Percentiles rank a stretch among this genome's conserved stretches.
Evolutionary conservation across 1,284 basidiomycete genomes (phyloP).

Genomic region (Leccinum angustisporum): DNA sequence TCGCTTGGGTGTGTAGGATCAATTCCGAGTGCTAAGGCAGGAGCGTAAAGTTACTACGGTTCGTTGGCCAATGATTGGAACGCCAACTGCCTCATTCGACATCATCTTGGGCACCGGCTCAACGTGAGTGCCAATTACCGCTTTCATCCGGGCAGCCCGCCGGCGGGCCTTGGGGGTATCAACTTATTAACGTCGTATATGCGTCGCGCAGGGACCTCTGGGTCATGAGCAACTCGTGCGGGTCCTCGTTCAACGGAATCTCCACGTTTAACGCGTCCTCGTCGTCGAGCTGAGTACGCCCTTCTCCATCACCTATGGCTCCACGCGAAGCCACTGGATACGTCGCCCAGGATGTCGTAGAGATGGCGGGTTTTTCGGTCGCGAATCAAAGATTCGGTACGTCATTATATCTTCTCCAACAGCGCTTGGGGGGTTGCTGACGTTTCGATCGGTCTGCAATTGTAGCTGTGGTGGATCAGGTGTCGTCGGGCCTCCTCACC

Average conservation of each 20-base stretch:
- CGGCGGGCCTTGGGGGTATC: slow-evolving; percentile 17
- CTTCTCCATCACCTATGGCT: slow-evolving; percentile 28
- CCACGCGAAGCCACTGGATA: slow-evolving; percentile 32
- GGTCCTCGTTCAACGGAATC: slow-evolving; percentile 11
- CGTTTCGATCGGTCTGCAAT: background rate
- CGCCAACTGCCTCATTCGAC: slow-evolving; percentile 39
- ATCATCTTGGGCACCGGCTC: slow-evolving; percentile 61
- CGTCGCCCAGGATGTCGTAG: slow-evolving; percentile 40
- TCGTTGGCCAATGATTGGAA: slow-evolving; percentile 40
- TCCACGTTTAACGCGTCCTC: slow-evolving; percentile 20
- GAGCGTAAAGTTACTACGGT: slow-evolving; percentile 37
- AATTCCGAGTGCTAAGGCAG: slow-evolving; percentile 7
- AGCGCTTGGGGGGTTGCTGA: background rate
- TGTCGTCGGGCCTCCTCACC: slow-evolving; percentile 15
- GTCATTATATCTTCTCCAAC: slow-evolving; percentile 17
- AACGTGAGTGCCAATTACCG: slow-evolving; percentile 30
- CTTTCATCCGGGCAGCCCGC: background rate
- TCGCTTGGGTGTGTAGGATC: background rate
- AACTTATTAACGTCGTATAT: background rate
- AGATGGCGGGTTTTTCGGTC: slow-evolving; percentile 46
- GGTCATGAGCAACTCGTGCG: slow-evolving; percentile 22
- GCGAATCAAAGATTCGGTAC: slow-evolving; percentile 41
- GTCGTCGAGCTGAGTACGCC: slow-evolving; percentile 22
- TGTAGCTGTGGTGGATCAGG: slow-evolving; percentile 23
- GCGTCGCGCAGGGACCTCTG: slow-evolving; percentile 26